These are phyloP conservation scores for Exophiala sideris DNA, from an alignment of 2,329 filamentous ascomycete species.

Conservation along the genomic window DNA sequence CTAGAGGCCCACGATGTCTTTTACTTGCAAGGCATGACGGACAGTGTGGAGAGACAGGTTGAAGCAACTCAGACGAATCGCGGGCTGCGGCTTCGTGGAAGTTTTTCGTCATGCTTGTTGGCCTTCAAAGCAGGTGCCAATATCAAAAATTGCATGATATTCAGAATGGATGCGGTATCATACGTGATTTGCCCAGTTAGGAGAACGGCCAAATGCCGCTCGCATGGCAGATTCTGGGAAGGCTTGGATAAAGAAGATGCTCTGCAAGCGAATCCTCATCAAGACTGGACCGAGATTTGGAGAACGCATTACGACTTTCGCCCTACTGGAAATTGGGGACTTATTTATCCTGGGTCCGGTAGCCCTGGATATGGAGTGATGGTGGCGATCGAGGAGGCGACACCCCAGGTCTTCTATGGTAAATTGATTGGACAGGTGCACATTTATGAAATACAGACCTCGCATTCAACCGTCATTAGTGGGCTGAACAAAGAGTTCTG, in stretches of 20 bases:
- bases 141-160: slow-evolving; percentile 11
- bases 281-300: slow-evolving; percentile 6
- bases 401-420: not conserved
- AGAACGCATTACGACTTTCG: slow-evolving; percentile 4
- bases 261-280: not conserved
- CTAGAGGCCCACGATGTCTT: slow-evolving; percentile 5
- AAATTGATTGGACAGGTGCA: slow-evolving; percentile 2
- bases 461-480: not conserved
- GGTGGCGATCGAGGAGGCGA: slow-evolving; percentile 1
- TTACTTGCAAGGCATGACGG: slow-evolving; percentile 3
- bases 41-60: not conserved
- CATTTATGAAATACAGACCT: slow-evolving; percentile 6
- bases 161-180: slow-evolving; percentile 1
- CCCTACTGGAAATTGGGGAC: slow-evolving; percentile 4
- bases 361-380: slow-evolving; percentile 1
- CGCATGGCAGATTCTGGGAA: not conserved
- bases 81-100: not conserved
- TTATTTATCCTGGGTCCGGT: slow-evolving; percentile 1
- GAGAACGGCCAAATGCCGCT: not conserved
- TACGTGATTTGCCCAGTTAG: slow-evolving; percentile 3
- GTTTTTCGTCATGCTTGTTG: not conserved
- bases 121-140: not conserved
- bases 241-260: not conserved
- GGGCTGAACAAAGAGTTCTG: slow-evolving; percentile 3
- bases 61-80: slow-evolving; percentile 1